phyloP scores from a whole-genome alignment of 805 yeast species.

The Lipomyces yamadae region DNA sequence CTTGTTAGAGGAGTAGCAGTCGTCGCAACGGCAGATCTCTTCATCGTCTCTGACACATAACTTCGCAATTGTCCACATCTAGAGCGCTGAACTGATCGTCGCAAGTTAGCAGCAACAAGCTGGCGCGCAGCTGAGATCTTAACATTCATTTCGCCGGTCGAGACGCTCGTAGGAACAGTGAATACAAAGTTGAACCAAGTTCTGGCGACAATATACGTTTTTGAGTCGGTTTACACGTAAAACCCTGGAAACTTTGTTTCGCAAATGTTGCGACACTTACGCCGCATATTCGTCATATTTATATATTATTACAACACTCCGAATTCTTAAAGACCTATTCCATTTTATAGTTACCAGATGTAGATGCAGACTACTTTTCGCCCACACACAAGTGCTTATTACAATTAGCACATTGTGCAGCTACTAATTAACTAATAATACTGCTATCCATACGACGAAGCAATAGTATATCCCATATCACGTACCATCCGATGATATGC shows the following conservation, averaged over 20 bases:
- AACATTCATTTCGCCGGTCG: neutral
- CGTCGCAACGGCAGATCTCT: conserved; percentile 24
- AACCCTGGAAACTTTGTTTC: neutral
- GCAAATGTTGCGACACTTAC: neutral
- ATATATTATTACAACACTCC: too few species aligned
- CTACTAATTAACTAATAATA: too few species aligned
- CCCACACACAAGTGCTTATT: too few species aligned
- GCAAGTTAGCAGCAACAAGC: neutral
- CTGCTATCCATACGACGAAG: too few species aligned
- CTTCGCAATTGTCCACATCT: conserved; percentile 1
- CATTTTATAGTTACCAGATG: too few species aligned
- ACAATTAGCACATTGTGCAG: too few species aligned
- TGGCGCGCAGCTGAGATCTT: conserved; percentile 3
- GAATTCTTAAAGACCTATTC: too few species aligned
- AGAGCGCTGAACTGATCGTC: neutral
- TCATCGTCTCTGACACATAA: conserved; percentile 15
- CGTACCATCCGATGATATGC: neutral
- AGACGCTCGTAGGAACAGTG: neutral
- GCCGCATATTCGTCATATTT: neutral
- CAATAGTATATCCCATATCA: too few species aligned
- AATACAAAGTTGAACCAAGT: neutral
- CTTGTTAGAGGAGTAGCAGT: conserved; percentile 23
- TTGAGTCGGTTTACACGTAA: neutral
- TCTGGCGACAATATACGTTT: neutral
- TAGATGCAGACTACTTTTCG: too few species aligned